Percentiles rank a stretch among this genome's conserved stretches.
These are phyloP conservation scores for Hypoxylon sp. DNA, from an alignment of 2,329 filamentous ascomycete genomes.

Conservation along the genomic window DNA sequence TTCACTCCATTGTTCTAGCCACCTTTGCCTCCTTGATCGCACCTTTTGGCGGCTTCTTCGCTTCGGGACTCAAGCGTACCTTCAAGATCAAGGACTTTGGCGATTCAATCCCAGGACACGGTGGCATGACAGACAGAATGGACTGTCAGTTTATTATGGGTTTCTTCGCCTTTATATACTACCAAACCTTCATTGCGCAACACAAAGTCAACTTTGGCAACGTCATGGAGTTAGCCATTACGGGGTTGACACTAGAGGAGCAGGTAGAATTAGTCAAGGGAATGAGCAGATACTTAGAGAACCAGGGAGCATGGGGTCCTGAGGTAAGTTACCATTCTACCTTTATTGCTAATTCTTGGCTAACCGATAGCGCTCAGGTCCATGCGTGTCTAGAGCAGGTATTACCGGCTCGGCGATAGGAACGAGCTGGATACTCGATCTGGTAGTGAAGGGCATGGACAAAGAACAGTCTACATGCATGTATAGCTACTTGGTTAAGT, in stretches of 20 bases:
- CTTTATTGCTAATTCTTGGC: not conserved
- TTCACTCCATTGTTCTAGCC: conserved; percentile 90
- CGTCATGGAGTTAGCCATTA: conserved; percentile 93
- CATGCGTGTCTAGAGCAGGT: conserved; percentile 56
- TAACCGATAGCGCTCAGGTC: conserved; percentile 47
- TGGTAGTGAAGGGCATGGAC: conserved; percentile 14
- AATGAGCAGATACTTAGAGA: conserved; percentile 74
- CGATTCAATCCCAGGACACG: conserved; percentile 96
- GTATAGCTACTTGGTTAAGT: conserved; percentile 36
- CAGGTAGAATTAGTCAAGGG: conserved; percentile 84
- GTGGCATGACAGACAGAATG: conserved; percentile 98
- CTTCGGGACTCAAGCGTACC: conserved; percentile 95
- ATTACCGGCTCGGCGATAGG: conserved; percentile 50
- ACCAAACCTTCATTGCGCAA: conserved; percentile 94
- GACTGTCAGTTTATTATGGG: conserved; percentile 99
- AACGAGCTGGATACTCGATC: conserved; percentile 24
- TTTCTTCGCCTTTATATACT: conserved; percentile 98
- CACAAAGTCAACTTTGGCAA: conserved; percentile 88
- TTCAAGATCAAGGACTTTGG: conserved; percentile 99
- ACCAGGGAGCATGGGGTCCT: conserved; percentile 68
- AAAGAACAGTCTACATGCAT: conserved; percentile 15
- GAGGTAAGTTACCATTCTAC: conserved; percentile 55
- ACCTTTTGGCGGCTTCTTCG: conserved; percentile 98
- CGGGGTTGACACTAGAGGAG: conserved; percentile 87
- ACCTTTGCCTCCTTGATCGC: conserved; percentile 97